phyloP scores from a whole-genome alignment of 768 basidiomycete species.

The Chalciporus pseudorubinellus region DNA sequence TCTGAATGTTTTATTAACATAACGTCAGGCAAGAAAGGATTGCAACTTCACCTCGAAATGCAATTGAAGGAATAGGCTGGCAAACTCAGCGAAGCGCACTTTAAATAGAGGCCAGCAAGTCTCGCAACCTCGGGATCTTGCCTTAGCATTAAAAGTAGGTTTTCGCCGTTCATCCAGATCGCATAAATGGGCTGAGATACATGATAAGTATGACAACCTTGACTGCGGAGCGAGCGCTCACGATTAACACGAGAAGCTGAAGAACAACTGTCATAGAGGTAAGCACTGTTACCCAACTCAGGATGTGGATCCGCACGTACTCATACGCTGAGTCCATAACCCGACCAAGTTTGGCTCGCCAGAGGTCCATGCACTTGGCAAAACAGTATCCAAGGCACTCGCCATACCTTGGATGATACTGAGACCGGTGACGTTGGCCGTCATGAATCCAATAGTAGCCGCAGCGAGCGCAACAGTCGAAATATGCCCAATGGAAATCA shows the following conservation, averaged over 20 bases:
- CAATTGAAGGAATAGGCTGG: constrained; percentile 65
- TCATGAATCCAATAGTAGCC: constrained; percentile 71
- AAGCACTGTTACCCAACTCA: neutral
- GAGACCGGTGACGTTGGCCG: constrained; percentile 51
- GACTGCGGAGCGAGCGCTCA: constrained; percentile 33
- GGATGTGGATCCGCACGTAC: constrained; percentile 32
- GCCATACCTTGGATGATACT: constrained; percentile 82
- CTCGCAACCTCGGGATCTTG: constrained; percentile 83
- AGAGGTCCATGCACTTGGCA: constrained; percentile 95
- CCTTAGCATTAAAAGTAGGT: constrained; percentile 63
- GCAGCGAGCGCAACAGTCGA: constrained; percentile 90
- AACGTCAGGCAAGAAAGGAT: neutral
- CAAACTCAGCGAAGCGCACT: constrained; percentile 72
- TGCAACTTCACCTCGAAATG: constrained; percentile 40
- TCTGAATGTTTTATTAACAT: constrained; percentile 7
- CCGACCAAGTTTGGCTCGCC: constrained; percentile 81
- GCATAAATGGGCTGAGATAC: constrained; percentile 52
- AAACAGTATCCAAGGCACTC: constrained; percentile 86
- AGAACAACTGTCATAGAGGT: constrained; percentile 12
- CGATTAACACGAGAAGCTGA: constrained; percentile 43
- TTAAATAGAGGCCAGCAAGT: constrained; percentile 72
- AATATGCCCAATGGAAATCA: constrained; percentile 89
- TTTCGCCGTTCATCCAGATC: constrained; percentile 83
- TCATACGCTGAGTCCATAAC: constrained; percentile 88
- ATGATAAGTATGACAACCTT: neutral